Evolutionary conservation across 2,329 filamentous ascomycete genomes (phyloP), one percentile per base, ranked within the genome.

Genomic region (Sarocladium brachiariae): DNA sequence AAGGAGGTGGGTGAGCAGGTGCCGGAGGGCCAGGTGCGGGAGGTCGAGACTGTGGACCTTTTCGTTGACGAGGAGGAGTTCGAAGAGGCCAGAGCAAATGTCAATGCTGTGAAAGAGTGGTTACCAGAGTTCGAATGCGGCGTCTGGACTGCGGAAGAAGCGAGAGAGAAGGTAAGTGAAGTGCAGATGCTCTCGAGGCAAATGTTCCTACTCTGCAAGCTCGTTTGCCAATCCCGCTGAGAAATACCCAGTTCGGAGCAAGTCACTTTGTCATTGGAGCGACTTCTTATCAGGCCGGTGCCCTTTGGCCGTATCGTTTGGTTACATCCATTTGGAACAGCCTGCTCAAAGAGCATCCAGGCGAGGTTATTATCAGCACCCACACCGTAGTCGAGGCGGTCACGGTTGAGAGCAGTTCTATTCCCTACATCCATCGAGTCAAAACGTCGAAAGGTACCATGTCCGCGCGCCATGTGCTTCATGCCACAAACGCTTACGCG

Each of bases 241-340:
- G n/a, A n/a, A n/a, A 50, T 24, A 19, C 16, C 21, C 7, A 39
- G 48, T 50, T 37, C 19, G 31, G 47, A 27, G 31, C 34, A 18
- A 49, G 47, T 27, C 52, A 58, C 0, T 57, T 61, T 27, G 60
- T 73, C 13, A 59, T 61, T 1, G 73, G 74, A 1, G 74, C 69
- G 3, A 55, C 76, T 4, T 68, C 66, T 1, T 77, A 74, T 43
- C 54, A 58, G 1, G 74, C 74, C 9, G 43, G 43, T 33, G 43
- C 74, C 10, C 61, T 79, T 2, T 78, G 71, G 68, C 73, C 76
- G 1, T 79, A 73, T 51, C 65, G 73, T 11, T 67, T 80, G 9
- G 67, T 78, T 6, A 72, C 71, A 4, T 63, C 65, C 2, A 57
- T 75, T 8, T 76, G 74, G 69, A 62, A 67, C 30, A 59, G 66